phyloP scores from a whole-genome alignment of 2,329 filamentous ascomycete genomes.

The Cladosporium halotolerans region DNA sequence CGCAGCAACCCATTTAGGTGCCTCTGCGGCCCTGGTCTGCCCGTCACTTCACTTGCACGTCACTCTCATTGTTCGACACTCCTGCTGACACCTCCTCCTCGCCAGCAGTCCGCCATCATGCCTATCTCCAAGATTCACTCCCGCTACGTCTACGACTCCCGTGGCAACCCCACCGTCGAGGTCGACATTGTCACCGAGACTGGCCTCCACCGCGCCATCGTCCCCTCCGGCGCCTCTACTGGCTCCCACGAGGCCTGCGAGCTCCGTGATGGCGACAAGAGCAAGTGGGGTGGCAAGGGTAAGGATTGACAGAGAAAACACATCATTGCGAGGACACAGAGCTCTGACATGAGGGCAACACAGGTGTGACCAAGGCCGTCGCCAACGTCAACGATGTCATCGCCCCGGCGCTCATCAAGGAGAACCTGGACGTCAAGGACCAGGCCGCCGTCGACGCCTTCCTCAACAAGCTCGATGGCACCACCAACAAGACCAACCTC shows the following conservation, averaged over 20 bases:
- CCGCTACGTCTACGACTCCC: constrained; percentile 93
- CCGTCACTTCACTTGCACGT: neutral
- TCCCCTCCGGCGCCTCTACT: constrained; percentile 93
- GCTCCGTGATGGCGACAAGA: constrained; percentile 49
- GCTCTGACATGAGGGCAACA: neutral
- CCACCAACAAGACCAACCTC: constrained; percentile 52
- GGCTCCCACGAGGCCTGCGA: constrained; percentile 52
- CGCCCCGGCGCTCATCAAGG: constrained; percentile 49
- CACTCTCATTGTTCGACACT: neutral
- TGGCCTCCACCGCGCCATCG: constrained; percentile 93
- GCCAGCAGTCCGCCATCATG: constrained; percentile 55
- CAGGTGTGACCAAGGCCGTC: constrained; percentile 50
- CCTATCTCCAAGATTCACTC: constrained; percentile 54
- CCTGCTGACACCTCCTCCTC: neutral
- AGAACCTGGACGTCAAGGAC: constrained; percentile 49
- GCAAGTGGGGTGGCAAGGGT: constrained; percentile 50
- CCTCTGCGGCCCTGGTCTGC: neutral
- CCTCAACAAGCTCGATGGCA: constrained; percentile 51
- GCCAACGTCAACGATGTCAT: constrained; percentile 51
- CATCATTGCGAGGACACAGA: constrained; percentile 2
- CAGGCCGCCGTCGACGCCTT: constrained; percentile 49
- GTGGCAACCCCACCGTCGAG: constrained; percentile 96
- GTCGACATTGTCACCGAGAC: constrained; percentile 95
- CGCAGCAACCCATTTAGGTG: neutral
- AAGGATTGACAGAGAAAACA: constrained; percentile 12